Percentiles rank a stretch among this genome's conserved stretches.
phyloP scores from a whole-genome alignment of 768 basidiomycete species.

The Tylopilus vinaceipallidus region DNA sequence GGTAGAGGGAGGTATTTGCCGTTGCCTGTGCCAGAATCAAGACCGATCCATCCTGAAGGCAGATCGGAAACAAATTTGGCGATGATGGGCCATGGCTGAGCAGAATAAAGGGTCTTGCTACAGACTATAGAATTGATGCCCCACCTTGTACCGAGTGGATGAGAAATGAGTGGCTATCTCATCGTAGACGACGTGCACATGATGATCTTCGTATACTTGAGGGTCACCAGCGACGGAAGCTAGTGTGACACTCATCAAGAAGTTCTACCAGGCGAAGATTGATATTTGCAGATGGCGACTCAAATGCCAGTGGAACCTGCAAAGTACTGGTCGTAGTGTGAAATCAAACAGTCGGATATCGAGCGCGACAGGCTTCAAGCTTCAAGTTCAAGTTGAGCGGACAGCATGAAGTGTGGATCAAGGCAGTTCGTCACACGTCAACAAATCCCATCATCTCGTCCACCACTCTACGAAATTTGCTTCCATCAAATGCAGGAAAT shows the following conservation, averaged over 20 bases:
- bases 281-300: background rate
- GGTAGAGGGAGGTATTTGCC: slow-evolving; percentile 93
- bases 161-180: slow-evolving; percentile 86
- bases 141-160: slow-evolving; percentile 83
- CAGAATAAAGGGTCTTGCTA: background rate
- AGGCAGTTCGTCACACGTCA: slow-evolving; percentile 27
- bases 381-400: no score
- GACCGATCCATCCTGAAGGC: slow-evolving; percentile 76
- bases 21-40: slow-evolving; percentile 96
- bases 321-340: background rate
- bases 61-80: slow-evolving; percentile 68
- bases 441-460: slow-evolving; percentile 79
- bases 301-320: no score
- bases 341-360: no score
- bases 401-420: slow-evolving; percentile 5
- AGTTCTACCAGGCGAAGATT: background rate
- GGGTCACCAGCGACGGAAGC: slow-evolving; percentile 48
- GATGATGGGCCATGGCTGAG: slow-evolving; percentile 88
- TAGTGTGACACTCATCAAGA: slow-evolving; percentile 35
- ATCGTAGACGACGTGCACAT: slow-evolving; percentile 85
- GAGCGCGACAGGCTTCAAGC: no score
- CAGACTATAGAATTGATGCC: background rate
- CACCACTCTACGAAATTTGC: slow-evolving; percentile 61
- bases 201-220: slow-evolving; percentile 60
- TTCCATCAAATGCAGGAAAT: slow-evolving; percentile 70